These are phyloP conservation scores for Botryosphaeria dothidea DNA, from an alignment of 2,329 filamentous ascomycete genomes.

Conservation along the genomic window DNA sequence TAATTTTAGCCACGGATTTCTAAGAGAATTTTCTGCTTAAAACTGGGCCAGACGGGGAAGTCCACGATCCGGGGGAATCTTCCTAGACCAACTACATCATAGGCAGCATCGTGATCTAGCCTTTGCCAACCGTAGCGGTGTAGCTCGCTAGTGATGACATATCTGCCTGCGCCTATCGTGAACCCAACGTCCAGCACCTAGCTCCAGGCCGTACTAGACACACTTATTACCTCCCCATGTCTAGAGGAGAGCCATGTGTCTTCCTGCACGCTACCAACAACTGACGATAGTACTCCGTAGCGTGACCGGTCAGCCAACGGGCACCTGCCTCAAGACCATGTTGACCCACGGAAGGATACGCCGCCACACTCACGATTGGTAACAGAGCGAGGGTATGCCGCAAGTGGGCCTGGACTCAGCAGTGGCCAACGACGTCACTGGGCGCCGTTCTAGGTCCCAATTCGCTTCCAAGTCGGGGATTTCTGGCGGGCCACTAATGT, in stretches of 20 bases:
- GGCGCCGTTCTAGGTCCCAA: background rate
- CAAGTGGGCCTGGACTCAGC: background rate
- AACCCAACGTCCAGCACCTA: background rate
- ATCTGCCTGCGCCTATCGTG: background rate
- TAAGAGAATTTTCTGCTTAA: background rate
- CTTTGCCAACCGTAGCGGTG: background rate
- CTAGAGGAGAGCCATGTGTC: background rate
- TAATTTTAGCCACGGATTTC: too few relatives aligned
- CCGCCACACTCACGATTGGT: background rate
- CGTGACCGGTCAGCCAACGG: background rate
- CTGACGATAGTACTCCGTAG: background rate
- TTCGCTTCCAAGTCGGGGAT: background rate
- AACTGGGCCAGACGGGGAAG: conserved; percentile 5
- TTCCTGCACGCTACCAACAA: background rate
- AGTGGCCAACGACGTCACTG: background rate
- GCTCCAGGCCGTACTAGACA: background rate
- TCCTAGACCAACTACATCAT: conserved; percentile 2
- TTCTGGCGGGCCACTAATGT: background rate
- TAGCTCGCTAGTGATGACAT: background rate
- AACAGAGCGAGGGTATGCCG: background rate
- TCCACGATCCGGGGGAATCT: background rate
- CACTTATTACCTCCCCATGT: background rate
- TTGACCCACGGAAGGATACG: background rate
- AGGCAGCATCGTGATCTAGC: conserved; percentile 2
- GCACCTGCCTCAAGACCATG: background rate